Evolutionary conservation across 106 monocot genomes (phyloP).

Genomic region (Amphibolis antarctica): DNA sequence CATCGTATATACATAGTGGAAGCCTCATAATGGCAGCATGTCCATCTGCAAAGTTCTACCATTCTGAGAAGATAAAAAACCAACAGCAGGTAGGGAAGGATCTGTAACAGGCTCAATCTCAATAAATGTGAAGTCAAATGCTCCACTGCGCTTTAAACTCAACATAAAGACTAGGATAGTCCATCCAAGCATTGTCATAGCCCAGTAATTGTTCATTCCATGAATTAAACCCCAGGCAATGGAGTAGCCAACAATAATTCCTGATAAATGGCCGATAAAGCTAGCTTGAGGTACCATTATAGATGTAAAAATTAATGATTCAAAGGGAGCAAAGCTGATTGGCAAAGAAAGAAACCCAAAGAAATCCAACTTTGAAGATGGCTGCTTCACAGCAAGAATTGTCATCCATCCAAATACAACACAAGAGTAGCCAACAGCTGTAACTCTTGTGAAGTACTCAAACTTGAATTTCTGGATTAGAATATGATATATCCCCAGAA

Average conservation of each 20-base stretch:
- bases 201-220: constrained; percentile 98
- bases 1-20: constrained; percentile 25
- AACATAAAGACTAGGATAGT: constrained; percentile 39
- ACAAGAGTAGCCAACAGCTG: constrained; percentile 82
- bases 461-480: constrained; percentile 69
- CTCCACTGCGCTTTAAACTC: constrained; percentile 76
- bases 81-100: constrained; percentile 45
- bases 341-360: constrained; percentile 89
- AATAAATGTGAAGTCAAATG: constrained; percentile 57
- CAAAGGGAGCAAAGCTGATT: constrained; percentile 94
- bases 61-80: constrained; percentile 43
- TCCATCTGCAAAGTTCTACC: constrained; percentile 48
- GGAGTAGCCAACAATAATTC: constrained; percentile 84
- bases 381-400: constrained; percentile 83
- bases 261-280: constrained; percentile 86
- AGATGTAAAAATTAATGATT: constrained; percentile 78
- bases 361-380: constrained; percentile 73
- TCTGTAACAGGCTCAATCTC: constrained; percentile 75
- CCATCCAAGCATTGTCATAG: constrained; percentile 78
- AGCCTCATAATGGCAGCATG: constrained; percentile 21
- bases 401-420: constrained; percentile 99
- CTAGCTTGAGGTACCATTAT: constrained; percentile 97
- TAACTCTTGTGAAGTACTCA: constrained; percentile 79
- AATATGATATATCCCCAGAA: constrained; percentile 59
- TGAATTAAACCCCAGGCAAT: constrained; percentile 92